Conservation (phyloP, 192 early-diverging fungal species). For the Coemansia sp. region DNA sequence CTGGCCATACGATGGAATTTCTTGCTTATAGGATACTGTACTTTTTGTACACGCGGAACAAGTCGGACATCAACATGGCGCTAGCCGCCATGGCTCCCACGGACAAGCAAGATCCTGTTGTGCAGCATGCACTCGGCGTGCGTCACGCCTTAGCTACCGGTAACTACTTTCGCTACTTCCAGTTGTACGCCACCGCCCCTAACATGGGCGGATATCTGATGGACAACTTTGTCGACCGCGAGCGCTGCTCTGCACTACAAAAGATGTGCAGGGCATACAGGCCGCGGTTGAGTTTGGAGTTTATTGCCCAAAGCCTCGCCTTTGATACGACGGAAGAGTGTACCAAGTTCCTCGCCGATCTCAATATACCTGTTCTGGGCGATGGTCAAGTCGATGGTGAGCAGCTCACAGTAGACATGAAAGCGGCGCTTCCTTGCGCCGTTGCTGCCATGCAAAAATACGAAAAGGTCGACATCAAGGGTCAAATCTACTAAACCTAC, state of each 20-base stretch:
- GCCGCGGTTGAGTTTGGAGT: slow-evolving; percentile 37
- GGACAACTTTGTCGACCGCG: slow-evolving; percentile 89
- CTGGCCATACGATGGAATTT: slow-evolving; percentile 88
- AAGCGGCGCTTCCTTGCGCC: slow-evolving; percentile 57
- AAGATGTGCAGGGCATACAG: slow-evolving; percentile 78
- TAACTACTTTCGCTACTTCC: slow-evolving; percentile 89
- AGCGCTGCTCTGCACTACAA: slow-evolving; percentile 78
- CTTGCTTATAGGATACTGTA: slow-evolving; percentile 94
- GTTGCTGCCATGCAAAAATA: slow-evolving; percentile 64
- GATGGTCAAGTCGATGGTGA: slow-evolving; percentile 31
- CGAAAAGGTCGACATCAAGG: slow-evolving; percentile 79
- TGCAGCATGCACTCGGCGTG: slow-evolving; percentile 85
- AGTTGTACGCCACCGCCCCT: slow-evolving; percentile 75
- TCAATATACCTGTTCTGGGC: slow-evolving; percentile 38
- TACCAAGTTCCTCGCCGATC: slow-evolving; percentile 58
- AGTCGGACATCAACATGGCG: slow-evolving; percentile 82
- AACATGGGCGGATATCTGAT: slow-evolving; percentile 91
- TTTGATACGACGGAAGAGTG: slow-evolving; percentile 60
- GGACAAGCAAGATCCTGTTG: slow-evolving; percentile 65
- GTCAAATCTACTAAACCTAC: slow-evolving; percentile 63
- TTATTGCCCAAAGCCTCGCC: slow-evolving; percentile 70
- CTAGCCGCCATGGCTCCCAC: slow-evolving; percentile 71
- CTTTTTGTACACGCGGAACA: slow-evolving; percentile 84
- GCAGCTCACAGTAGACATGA: slow-evolving; percentile 61
- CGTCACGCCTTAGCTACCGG: slow-evolving; percentile 77